Percentiles rank a stretch among this genome's conserved stretches.
These are phyloP conservation scores for Colletotrichum neosansevieriae DNA, from an alignment of 2,329 filamentous ascomycete species.

Conservation along the genomic window DNA sequence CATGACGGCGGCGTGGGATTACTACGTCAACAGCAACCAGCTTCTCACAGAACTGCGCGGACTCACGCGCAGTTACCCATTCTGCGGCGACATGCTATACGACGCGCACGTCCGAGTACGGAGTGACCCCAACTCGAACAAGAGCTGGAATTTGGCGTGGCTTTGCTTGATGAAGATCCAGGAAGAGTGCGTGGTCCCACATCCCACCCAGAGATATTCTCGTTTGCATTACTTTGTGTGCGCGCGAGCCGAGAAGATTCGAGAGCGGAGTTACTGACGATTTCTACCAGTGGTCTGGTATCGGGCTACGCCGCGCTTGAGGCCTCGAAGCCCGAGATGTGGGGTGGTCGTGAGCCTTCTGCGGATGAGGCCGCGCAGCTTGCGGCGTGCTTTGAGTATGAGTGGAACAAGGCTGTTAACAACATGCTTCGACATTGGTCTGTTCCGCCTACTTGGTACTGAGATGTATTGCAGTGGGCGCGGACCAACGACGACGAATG, in stretches of 20 bases:
- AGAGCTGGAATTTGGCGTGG: constrained; percentile 84
- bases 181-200: constrained; percentile 67
- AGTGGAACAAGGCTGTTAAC: constrained; percentile 75
- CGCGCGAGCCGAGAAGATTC: not conserved
- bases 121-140: constrained; percentile 72
- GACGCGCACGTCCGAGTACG: constrained; percentile 75
- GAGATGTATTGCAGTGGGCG: constrained; percentile 44
- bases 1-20: constrained; percentile 78
- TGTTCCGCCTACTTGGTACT: constrained; percentile 64
- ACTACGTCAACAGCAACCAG: constrained; percentile 79
- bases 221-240: too few species aligned
- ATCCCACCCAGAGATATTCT: not conserved
- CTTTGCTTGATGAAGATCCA: constrained; percentile 75
- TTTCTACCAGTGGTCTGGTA: constrained; percentile 66
- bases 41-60: constrained; percentile 77
- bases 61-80: constrained; percentile 75
- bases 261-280: too few species aligned
- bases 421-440: constrained; percentile 79
- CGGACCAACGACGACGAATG: constrained; percentile 60
- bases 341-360: constrained; percentile 70
- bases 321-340: constrained; percentile 75
- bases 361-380: constrained; percentile 69
- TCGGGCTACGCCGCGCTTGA: constrained; percentile 70
- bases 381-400: constrained; percentile 70
- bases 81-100: constrained; percentile 72